Evolutionary conservation across 306 rosid species (phyloP).

Genomic region (Sophora flavescens): DNA sequence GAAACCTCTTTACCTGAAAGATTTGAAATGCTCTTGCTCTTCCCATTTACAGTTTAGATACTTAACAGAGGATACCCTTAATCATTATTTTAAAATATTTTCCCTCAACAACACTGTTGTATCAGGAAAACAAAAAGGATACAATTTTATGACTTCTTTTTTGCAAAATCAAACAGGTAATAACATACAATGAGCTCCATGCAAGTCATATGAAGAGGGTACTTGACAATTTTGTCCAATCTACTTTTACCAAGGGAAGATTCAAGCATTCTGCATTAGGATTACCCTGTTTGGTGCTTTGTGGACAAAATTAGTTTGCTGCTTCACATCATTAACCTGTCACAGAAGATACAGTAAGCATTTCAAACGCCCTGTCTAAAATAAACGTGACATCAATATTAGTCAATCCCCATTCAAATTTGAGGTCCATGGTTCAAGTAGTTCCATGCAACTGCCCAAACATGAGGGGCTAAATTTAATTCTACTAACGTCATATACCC

Average conservation of each 20-base stretch:
- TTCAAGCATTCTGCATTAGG: constrained; percentile 36
- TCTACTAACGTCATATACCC: background rate
- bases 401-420: constrained; percentile 15
- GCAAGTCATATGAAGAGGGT: constrained; percentile 10
- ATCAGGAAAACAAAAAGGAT: background rate
- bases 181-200: background rate
- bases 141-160: constrained; percentile 7
- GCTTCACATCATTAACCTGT: constrained; percentile 73
- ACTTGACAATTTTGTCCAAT: constrained; percentile 31
- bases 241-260: constrained; percentile 18
- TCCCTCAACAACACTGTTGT: background rate
- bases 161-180: constrained; percentile 3
- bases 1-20: constrained; percentile 18
- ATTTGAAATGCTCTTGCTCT: constrained; percentile 37
- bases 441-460: constrained; percentile 12
- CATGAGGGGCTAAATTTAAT: constrained; percentile 26
- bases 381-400: constrained; percentile 28
- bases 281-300: constrained; percentile 76
- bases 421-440: constrained; percentile 14
- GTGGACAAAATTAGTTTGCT: constrained; percentile 72
- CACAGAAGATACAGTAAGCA: constrained; percentile 46
- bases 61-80: constrained; percentile 33
- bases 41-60: constrained; percentile 28
- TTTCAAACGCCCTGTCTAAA: constrained; percentile 5
- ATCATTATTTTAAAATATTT: background rate